phyloP scores from a whole-genome alignment of 208 protist genomes.

The Trypanosoma cruzi region DNA sequence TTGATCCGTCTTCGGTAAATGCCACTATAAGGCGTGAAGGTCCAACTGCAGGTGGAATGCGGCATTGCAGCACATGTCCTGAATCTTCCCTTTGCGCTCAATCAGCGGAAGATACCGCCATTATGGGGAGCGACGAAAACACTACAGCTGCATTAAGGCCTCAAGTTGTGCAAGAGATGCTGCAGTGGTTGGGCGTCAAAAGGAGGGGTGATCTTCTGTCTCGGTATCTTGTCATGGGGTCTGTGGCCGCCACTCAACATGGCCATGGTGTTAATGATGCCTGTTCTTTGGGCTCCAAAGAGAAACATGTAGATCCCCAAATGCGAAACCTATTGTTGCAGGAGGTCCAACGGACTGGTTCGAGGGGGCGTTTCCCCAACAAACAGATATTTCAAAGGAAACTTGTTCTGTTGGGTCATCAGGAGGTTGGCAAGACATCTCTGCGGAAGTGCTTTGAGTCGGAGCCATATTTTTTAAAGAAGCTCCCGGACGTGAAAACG shows the following conservation, averaged over 20 bases:
- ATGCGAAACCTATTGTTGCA: constrained; percentile 7
- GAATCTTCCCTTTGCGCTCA: neutral
- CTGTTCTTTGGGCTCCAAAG: neutral
- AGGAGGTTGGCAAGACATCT: constrained; percentile 91
- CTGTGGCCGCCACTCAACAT: constrained; percentile 19
- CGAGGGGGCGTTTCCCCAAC: constrained; percentile 53
- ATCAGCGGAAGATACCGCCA: constrained; percentile 11
- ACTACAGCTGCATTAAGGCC: constrained; percentile 29
- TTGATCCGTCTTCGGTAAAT: neutral
- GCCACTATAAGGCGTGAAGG: neutral
- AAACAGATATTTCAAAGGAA: constrained; percentile 76
- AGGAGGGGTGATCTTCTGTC: constrained; percentile 43
- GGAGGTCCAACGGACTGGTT: constrained; percentile 9
- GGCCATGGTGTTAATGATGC: neutral
- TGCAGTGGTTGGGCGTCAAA: constrained; percentile 41
- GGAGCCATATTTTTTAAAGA: constrained; percentile 82
- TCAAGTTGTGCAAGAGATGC: constrained; percentile 54
- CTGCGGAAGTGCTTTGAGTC: constrained; percentile 89
- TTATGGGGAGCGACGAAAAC: constrained; percentile 2
- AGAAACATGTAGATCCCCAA: constrained; percentile 24
- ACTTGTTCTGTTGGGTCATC: constrained; percentile 82
- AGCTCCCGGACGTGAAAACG: constrained; percentile 75
- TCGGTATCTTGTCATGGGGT: constrained; percentile 56
- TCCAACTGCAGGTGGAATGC: neutral
- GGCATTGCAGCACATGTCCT: neutral